These are phyloP conservation scores for Aspergillus ustus DNA, from an alignment of 2,329 filamentous ascomycete genomes.

Conservation along the genomic window DNA sequence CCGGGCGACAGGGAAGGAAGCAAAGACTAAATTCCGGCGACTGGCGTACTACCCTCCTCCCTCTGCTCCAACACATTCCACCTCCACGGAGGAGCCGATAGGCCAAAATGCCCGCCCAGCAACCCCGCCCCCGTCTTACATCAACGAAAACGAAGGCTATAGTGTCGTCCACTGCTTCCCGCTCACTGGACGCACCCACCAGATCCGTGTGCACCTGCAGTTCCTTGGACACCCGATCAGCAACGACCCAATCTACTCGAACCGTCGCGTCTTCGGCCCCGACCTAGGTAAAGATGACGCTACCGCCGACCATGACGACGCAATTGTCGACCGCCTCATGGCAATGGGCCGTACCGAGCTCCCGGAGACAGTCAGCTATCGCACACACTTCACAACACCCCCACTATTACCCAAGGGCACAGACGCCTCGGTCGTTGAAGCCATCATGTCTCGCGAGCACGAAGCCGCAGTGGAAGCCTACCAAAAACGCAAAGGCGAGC, in stretches of 20 bases:
- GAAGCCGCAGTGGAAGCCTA: conserved; percentile 92
- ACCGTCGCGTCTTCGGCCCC: conserved; percentile 86
- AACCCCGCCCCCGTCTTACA: conserved; percentile 38
- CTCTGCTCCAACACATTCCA: background rate
- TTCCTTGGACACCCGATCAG: conserved; percentile 93
- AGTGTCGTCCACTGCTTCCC: conserved; percentile 94
- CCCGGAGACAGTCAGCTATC: conserved; percentile 87
- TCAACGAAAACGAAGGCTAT: conserved; percentile 69
- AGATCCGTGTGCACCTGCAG: conserved; percentile 92
- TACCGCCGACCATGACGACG: conserved; percentile 76
- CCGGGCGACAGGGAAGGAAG: conserved; percentile 88
- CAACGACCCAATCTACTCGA: conserved; percentile 98
- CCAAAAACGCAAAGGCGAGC: conserved; percentile 88
- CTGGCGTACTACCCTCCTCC: conserved; percentile 81
- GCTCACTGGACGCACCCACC: conserved; percentile 91
- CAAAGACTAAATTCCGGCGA: conserved; percentile 87
- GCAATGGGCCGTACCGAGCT: conserved; percentile 95
- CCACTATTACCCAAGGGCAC: conserved; percentile 43
- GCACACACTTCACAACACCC: conserved; percentile 54
- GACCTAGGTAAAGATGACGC: conserved; percentile 73
- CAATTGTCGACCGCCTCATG: conserved; percentile 82
- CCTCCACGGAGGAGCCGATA: conserved; percentile 29
- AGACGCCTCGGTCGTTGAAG: conserved; percentile 42
- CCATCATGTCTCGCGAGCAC: conserved; percentile 49
- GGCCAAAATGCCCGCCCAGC: conserved; percentile 34